Conservation (phyloP, 2,329 filamentous ascomycete species). For the Sporothrix pallida region DNA sequence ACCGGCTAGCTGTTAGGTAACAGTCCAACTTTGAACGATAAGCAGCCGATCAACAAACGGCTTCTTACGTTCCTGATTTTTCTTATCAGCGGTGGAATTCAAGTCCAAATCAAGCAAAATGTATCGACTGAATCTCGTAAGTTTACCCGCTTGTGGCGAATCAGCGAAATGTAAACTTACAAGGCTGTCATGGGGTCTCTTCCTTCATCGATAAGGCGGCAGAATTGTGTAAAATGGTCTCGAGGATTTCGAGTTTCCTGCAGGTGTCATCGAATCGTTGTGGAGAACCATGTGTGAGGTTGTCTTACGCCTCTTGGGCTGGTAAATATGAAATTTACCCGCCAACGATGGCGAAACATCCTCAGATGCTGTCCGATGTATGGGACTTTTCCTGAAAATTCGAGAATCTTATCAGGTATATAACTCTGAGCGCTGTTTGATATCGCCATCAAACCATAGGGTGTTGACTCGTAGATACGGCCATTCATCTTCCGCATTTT, state of each 20-base stretch:
- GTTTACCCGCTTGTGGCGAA: slow-evolving; percentile 25
- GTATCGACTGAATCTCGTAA: not conserved
- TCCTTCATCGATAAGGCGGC: slow-evolving; percentile 8
- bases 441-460: not conserved
- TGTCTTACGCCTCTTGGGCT: not conserved
- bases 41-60: not conserved
- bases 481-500: not conserved
- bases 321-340: not conserved
- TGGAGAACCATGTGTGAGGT: not conserved
- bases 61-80: not conserved
- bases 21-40: not conserved
- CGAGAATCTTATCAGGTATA: slow-evolving; percentile 13
- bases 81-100: slow-evolving; percentile 17
- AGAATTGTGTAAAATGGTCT: not conserved
- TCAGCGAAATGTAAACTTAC: not conserved
- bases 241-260: not conserved
- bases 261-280: not conserved
- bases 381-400: no score
- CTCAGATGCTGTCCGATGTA: not conserved
- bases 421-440: not conserved
- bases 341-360: not conserved
- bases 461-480: not conserved
- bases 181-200: not conserved
- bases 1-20: not conserved
- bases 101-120: not conserved